These are phyloP conservation scores for Wickerhamomyces sp. DNA, from an alignment of 1,139 yeast species.

Conservation along the genomic window DNA sequence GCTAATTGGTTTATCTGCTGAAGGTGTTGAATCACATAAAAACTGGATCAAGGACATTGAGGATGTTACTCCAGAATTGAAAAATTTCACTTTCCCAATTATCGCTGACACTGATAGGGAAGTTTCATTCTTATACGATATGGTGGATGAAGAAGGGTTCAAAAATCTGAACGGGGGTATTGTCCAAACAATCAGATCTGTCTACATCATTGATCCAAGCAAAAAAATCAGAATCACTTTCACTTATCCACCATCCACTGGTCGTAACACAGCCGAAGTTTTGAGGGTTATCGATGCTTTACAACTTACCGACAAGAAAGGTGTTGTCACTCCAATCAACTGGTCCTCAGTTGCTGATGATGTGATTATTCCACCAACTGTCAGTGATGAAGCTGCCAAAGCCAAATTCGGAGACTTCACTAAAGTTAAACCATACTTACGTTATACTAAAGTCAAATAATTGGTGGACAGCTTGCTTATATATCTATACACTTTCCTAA, in stretches of 20 bases:
- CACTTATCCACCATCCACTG: conserved; percentile 88
- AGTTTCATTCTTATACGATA: conserved; percentile 79
- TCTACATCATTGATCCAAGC: conserved; percentile 79
- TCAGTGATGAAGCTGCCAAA: conserved; percentile 76
- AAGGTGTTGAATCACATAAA: conserved; percentile 69
- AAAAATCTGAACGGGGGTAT: conserved; percentile 65
- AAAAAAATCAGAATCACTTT: conserved; percentile 80
- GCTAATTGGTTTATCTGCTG: conserved; percentile 82
- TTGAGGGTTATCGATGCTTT: conserved; percentile 83
- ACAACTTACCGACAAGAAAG: conserved; percentile 74
- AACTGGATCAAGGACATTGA: conserved; percentile 87
- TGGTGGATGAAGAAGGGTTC: conserved; percentile 88
- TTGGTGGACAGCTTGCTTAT: too few species aligned
- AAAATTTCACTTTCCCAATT: conserved; percentile 76
- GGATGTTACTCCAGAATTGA: conserved; percentile 56
- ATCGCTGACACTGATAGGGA: conserved; percentile 80
- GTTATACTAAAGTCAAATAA: conserved; percentile 42
- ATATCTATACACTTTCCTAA: too few species aligned
- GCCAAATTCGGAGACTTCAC: conserved; percentile 77
- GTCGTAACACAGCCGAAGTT: conserved; percentile 86
- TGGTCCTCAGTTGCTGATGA: conserved; percentile 68
- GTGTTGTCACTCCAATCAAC: conserved; percentile 72
- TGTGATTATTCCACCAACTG: conserved; percentile 84
- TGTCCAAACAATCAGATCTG: conserved; percentile 83
- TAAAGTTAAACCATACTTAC: conserved; percentile 79